phyloP scores from a whole-genome alignment of 345 rosid genomes.

The Bruguiera parviflora region DNA sequence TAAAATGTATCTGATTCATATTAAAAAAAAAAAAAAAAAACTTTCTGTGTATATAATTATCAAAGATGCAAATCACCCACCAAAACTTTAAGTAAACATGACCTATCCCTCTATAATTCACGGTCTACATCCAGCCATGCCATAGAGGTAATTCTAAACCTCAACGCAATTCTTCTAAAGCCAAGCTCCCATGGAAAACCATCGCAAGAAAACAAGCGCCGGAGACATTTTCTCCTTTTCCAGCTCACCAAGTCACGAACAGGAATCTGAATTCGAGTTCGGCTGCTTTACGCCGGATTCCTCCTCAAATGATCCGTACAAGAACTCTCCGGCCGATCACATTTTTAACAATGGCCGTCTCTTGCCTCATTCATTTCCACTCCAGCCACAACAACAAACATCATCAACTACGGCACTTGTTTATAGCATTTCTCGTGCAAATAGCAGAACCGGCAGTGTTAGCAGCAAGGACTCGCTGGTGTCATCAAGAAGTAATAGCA shows the following conservation, averaged over 20 bases:
- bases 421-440: slow-evolving; percentile 15
- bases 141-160: slow-evolving; percentile 15
- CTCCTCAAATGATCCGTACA: slow-evolving; percentile 43
- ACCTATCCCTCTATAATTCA: neutral
- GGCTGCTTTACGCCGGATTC: slow-evolving; percentile 59
- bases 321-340: slow-evolving; percentile 77
- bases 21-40: too few species aligned
- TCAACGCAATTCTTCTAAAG: neutral
- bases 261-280: slow-evolving; percentile 63
- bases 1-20: too few species aligned
- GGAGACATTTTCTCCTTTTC: slow-evolving; percentile 46
- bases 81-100: neutral
- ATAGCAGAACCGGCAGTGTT: slow-evolving; percentile 54
- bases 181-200: slow-evolving; percentile 24
- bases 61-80: too few species aligned
- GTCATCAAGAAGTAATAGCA: slow-evolving; percentile 67
- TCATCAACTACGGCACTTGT: neutral
- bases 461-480: slow-evolving; percentile 45
- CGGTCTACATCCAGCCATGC: neutral
- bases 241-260: slow-evolving; percentile 32
- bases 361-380: slow-evolving; percentile 71
- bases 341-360: slow-evolving; percentile 77
- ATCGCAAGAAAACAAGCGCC: slow-evolving; percentile 25
- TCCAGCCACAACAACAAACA: slow-evolving; percentile 16
- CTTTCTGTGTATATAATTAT: too few species aligned